Conservation (phyloP, 2,329 filamentous ascomycete genomes). For the Verticillium isaacii region DNA sequence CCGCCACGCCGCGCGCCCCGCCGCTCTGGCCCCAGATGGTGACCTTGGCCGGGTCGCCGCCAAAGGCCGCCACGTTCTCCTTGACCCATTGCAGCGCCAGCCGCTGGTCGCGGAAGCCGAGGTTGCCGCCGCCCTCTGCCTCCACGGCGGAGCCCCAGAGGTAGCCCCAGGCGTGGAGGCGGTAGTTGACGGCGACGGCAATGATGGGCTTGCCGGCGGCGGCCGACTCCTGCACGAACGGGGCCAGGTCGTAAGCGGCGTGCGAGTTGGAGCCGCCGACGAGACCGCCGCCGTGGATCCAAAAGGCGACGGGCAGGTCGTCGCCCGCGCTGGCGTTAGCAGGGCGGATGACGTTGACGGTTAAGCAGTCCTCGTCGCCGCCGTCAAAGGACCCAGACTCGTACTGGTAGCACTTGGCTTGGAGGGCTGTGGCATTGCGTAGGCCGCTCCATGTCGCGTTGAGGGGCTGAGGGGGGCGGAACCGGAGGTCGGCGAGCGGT, state of each 20-base stretch:
- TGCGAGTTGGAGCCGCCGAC: no score
- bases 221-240: no score
- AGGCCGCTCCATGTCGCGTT: neutral
- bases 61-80: slow-evolving; percentile 38
- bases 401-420: neutral
- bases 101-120: slow-evolving; percentile 33
- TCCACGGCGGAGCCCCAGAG: neutral
- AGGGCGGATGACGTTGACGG: neutral
- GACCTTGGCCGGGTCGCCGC: slow-evolving; percentile 39
- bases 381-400: neutral
- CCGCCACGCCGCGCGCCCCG: neutral
- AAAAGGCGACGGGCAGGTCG: slow-evolving; percentile 63
- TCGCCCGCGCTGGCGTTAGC: slow-evolving; percentile 45
- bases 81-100: slow-evolving; percentile 47
- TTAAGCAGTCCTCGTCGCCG: neutral
- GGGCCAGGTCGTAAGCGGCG: no score
- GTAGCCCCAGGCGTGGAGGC: slow-evolving; percentile 31
- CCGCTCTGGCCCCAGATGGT: slow-evolving; percentile 17
- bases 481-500: slow-evolving; percentile 9
- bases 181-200: slow-evolving; percentile 33
- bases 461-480: slow-evolving; percentile 10
- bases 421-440: neutral
- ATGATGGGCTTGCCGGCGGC: slow-evolving; percentile 16
- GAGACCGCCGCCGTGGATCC: slow-evolving; percentile 38
- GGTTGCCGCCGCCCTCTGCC: neutral